Conservation (phyloP, 2,329 filamentous ascomycete genomes). For the Byssochlamys sp. region DNA sequence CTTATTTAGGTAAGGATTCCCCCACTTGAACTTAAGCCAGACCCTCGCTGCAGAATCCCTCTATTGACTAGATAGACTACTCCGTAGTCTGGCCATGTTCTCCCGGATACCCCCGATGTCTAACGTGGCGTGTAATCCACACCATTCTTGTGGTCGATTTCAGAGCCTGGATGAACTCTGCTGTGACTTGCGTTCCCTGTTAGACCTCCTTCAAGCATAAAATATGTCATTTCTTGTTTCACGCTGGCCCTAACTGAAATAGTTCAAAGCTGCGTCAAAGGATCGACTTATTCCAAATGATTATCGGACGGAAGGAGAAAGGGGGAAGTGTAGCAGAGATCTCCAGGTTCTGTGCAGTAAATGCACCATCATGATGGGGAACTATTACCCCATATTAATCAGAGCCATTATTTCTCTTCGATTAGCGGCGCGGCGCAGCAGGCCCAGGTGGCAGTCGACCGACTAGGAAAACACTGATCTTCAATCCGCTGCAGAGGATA, state of each 20-base stretch:
- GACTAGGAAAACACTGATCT: neutral
- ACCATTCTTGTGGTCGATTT: neutral
- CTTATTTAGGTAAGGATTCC: too few species aligned
- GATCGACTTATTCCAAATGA: neutral
- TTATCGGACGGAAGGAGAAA: neutral
- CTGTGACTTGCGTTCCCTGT: neutral
- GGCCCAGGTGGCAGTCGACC: neutral
- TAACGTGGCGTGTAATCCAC: too few species aligned
- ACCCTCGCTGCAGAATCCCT: too few species aligned
- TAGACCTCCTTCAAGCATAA: neutral
- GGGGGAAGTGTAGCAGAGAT: neutral
- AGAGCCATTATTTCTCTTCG: neutral
- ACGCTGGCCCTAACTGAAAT: neutral
- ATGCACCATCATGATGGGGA: neutral
- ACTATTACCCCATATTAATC: neutral
- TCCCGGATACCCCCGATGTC: neutral
- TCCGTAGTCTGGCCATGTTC: neutral
- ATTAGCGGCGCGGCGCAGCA: neutral
- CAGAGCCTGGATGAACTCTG: neutral
- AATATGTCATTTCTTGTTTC: neutral
- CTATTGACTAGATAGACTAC: neutral
- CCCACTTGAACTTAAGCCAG: too few species aligned
- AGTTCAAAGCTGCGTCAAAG: neutral
- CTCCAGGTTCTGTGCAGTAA: neutral
- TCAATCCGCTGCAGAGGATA: neutral